phyloP scores from a whole-genome alignment of 1,139 yeast genomes.

The Diutina catenulata region DNA sequence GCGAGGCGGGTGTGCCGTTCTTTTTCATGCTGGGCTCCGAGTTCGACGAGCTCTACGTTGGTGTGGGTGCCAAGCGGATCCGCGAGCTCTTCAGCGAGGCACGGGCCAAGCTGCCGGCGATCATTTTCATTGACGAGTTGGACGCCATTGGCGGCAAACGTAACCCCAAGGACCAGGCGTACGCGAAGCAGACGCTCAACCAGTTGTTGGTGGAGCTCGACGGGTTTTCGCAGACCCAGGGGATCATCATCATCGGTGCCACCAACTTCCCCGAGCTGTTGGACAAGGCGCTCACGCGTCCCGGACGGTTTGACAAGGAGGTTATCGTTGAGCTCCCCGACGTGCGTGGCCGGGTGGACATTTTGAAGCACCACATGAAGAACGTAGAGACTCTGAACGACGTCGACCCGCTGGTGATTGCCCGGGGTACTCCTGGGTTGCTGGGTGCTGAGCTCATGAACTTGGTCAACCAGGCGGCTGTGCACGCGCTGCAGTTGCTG shows the following conservation, averaged over 20 bases:
- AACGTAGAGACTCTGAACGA: slow-evolving; percentile 77
- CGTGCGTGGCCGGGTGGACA: slow-evolving; percentile 93
- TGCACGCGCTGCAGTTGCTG: slow-evolving; percentile 85
- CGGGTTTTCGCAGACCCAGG: slow-evolving; percentile 88
- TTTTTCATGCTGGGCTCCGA: slow-evolving; percentile 98
- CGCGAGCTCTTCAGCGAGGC: slow-evolving; percentile 92
- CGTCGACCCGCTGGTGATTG: slow-evolving; percentile 81
- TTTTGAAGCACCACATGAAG: slow-evolving; percentile 83
- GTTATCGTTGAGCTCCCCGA: slow-evolving; percentile 95
- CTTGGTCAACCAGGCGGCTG: slow-evolving; percentile 95
- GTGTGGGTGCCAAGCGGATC: slow-evolving; percentile 97
- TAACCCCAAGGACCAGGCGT: slow-evolving; percentile 95
- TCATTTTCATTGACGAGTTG: slow-evolving; percentile 89
- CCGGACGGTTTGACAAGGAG: slow-evolving; percentile 95
- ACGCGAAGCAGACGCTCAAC: slow-evolving; percentile 92
- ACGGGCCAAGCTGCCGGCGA: slow-evolving; percentile 91
- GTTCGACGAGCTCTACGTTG: slow-evolving; percentile 94
- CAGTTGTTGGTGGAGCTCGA: slow-evolving; percentile 93
- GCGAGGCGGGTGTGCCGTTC: slow-evolving; percentile 98
- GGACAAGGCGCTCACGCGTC: slow-evolving; percentile 95
- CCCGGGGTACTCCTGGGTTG: slow-evolving; percentile 95
- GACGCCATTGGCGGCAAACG: slow-evolving; percentile 98
- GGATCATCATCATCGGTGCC: slow-evolving; percentile 94
- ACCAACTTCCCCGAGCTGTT: slow-evolving; percentile 95
- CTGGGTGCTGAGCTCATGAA: slow-evolving; percentile 97